phyloP scores from a whole-genome alignment of 2,329 filamentous ascomycete species.

The Cladorrhinum sp. region DNA sequence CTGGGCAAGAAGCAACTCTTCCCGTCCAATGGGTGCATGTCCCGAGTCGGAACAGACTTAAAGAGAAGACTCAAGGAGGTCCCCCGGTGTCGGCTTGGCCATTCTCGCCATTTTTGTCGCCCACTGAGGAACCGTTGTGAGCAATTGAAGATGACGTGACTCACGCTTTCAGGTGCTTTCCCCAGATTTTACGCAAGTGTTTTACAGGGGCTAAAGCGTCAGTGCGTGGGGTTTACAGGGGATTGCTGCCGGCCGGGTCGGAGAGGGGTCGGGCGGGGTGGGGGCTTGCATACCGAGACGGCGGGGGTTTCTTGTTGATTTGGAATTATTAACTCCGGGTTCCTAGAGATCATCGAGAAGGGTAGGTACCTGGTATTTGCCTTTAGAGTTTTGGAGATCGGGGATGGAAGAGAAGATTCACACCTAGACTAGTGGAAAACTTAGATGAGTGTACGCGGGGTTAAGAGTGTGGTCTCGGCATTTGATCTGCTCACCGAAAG shows the following conservation, averaged over 20 bases:
- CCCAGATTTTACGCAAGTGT: conserved; percentile 22
- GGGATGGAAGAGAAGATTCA: neutral
- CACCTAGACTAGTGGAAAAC: too few relatives aligned
- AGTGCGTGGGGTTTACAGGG: conserved; percentile 18
- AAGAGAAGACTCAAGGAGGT: neutral
- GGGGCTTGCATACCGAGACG: conserved; percentile 7
- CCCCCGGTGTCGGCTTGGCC: conserved; percentile 15
- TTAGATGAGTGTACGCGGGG: neutral
- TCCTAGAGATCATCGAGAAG: neutral
- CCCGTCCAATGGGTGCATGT: conserved; percentile 9
- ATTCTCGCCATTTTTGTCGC: too few relatives aligned
- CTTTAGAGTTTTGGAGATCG: neutral
- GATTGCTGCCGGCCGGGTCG: conserved; percentile 7
- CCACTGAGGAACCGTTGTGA: neutral
- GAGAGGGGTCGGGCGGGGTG: conserved; percentile 14
- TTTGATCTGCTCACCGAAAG: neutral
- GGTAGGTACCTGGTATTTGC: neutral
- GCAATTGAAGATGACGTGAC: conserved; percentile 20
- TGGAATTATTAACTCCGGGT: neutral
- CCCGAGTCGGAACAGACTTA: conserved; percentile 4
- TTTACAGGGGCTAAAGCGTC: conserved; percentile 18
- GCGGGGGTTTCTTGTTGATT: neutral
- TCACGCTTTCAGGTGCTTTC: conserved; percentile 16
- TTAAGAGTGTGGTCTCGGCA: neutral
- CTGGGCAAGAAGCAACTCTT: neutral